Base-by-base conservation (phyloP, 2,329 filamentous ascomycete genomes). In the Herpomyces periplanetae region DNA sequence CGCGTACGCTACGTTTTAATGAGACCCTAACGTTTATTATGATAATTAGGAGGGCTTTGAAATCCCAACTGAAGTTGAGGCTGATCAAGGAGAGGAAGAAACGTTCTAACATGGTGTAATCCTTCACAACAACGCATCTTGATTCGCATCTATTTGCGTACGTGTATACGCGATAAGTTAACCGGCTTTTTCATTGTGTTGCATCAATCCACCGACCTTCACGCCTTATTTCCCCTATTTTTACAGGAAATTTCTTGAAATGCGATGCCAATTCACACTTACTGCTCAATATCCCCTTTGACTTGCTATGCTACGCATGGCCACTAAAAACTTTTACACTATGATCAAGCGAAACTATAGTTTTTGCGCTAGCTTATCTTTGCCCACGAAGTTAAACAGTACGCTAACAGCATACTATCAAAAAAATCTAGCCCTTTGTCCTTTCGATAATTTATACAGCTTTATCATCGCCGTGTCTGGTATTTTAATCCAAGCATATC, bases 31-130 rank as follows among this genome's bases (percentile, higher is more conserved):
- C 11, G 16, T 21, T 8, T 7, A 17, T 15, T 11, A 17, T 3
- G 20, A 9, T 11, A 16, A 12, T 14, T 18, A 21, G 8, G 28
- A 28, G 13, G 28, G 29, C 13, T 85, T 85, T 32, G 71, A 85
- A 46, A 85, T 87, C 31, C 71, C 71, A 4, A 57, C 59, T 19
- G 66, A 80, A 37, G 54, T 46, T 10, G 62, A 71, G 31, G 54
- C 41, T 8, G 39, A 55, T 15, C 33, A 31, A 10, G 60, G 59
- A 27, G 65, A 73, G 35, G 61, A 73, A 38, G 65, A 80, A 51
- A 71, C 63, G 20, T 69, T 69, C 32, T 69, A 40, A 12, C 10
- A n/a, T 15, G 7, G 7, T 7, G 14, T n/a, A n/a, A n/a, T n/a
- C n/a, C n/a, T n/a, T n/a, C n/a, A n/a, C n/a, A n/a, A n/a, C n/a